Evolutionary conservation across 306 rosid species (phyloP).

Genomic region (Arachis hypogaea): DNA sequence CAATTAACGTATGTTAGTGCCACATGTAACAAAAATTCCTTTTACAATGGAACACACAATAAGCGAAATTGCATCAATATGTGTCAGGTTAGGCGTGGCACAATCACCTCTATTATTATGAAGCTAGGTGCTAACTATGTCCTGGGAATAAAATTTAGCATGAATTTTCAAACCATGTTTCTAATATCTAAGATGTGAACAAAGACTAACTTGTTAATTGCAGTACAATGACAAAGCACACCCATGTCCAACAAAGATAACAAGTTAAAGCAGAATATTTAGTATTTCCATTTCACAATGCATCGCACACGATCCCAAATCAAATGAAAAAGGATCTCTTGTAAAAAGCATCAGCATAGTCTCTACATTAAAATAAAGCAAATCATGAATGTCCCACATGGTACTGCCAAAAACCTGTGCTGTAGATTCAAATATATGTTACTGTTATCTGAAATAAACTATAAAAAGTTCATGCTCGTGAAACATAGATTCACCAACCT

Average conservation of each 20-base stretch:
- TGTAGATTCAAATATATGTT: constrained; percentile 20
- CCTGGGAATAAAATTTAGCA: constrained; percentile 23
- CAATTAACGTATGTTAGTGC: constrained; percentile 32
- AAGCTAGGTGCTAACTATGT: constrained; percentile 7
- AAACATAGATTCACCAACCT: constrained; percentile 54
- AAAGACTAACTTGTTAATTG: constrained; percentile 14
- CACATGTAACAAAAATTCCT: constrained; percentile 19
- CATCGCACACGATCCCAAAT: constrained; percentile 21
- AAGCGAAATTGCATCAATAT: constrained; percentile 4
- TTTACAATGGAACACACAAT: background rate
- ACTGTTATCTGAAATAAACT: background rate
- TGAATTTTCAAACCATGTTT: constrained; percentile 26
- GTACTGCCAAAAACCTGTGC: background rate
- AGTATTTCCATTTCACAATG: background rate
- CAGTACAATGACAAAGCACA: constrained; percentile 28
- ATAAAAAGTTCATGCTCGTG: background rate
- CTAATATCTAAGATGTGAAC: constrained; percentile 24
- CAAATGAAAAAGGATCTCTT: constrained; percentile 21
- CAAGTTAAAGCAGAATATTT: constrained; percentile 5
- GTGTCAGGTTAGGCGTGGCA: background rate
- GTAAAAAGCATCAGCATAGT: constrained; percentile 28
- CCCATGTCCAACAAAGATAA: constrained; percentile 6
- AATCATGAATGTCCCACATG: constrained; percentile 16
- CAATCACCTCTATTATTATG: constrained; percentile 25
- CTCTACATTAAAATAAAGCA: constrained; percentile 24